Evolutionary conservation across 192 early-diverging fungal species (phyloP), one percentile per base, ranked within the genome.

Genomic region (Phycomyces blakesleeanus): DNA sequence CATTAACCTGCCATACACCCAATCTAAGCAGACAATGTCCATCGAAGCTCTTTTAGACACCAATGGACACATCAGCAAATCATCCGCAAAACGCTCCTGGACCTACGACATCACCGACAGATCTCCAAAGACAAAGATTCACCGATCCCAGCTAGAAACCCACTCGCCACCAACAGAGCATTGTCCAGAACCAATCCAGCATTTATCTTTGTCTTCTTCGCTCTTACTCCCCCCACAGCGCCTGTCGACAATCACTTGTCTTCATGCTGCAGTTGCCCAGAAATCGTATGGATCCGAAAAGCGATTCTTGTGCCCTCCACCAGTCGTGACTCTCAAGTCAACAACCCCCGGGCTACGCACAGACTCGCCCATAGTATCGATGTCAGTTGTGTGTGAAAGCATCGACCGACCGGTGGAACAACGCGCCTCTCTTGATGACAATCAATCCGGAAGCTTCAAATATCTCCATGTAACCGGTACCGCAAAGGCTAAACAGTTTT

Each of bases 201-300:
- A n/a, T n/a, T n/a, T n/a, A n/a, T n/a, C n/a, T n/a, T n/a, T n/a
- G n/a, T n/a, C n/a, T n/a, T n/a, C n/a, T n/a, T n/a, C n/a, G n/a
- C n/a, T n/a, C n/a, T n/a, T n/a, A n/a, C n/a, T n/a, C n/a, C n/a
- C n/a, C n/a, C n/a, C n/a, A 39, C 66, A 58, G 55, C 74, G 72
- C 26, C 80, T 80, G 75, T 85, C 85, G 6, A 92, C 92, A n/a
- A 85, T 97, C 34, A 81, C 89, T 18, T 88, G 92, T 68, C 80
- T 87, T 51, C 90, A 93, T 56, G 87, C 92, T 7, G 68, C 85
- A 0, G 93, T 93, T 8, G 93, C 90, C 5, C 94, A 97, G 78
- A 97, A 97, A 77, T 93, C 91, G 11, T 97, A 97, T 79, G 94
- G 93, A 12, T 82, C 83, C 62, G 94, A 97, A 69, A 97, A 95